phyloP scores from a whole-genome alignment of 208 protist genomes.

The Histomonas meleagridis region DNA sequence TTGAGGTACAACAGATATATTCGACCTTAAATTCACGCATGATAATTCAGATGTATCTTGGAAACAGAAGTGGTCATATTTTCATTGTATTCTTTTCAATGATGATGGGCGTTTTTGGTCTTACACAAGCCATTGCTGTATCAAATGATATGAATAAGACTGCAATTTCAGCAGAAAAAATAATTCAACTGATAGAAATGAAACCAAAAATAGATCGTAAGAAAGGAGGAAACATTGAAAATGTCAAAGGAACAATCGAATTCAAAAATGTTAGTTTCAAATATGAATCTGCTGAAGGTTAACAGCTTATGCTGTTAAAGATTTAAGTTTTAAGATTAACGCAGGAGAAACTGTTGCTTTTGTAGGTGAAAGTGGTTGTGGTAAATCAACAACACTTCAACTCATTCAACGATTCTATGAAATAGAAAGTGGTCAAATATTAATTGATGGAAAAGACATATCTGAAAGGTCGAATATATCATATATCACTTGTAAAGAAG shows the following conservation, averaged over 20 bases:
- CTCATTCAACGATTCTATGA: constrained; percentile 18
- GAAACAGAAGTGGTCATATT: too few relatives aligned
- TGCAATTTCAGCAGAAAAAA: neutral
- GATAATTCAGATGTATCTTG: too few relatives aligned
- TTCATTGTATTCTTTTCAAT: too few relatives aligned
- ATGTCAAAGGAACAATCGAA: neutral
- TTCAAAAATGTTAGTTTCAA: constrained; percentile 29
- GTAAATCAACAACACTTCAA: constrained; percentile 1
- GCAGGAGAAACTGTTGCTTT: constrained; percentile 18
- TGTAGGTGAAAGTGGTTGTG: constrained; percentile 9
- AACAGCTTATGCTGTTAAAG: neutral
- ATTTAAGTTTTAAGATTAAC: neutral
- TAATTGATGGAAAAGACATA: too few relatives aligned
- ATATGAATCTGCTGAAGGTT: neutral
- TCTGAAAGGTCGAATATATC: too few relatives aligned
- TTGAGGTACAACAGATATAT: constrained; percentile 47
- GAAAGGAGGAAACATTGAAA: neutral
- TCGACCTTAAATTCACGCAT: constrained; percentile 46
- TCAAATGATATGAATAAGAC: neutral
- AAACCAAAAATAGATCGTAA: neutral
- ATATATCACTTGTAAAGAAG: too few relatives aligned
- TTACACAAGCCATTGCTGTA: too few relatives aligned
- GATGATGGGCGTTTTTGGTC: too few relatives aligned
- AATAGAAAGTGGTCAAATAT: neutral
- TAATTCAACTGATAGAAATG: neutral